phyloP scores from a whole-genome alignment of 805 yeast genomes.

The Candida silvicultrix region DNA sequence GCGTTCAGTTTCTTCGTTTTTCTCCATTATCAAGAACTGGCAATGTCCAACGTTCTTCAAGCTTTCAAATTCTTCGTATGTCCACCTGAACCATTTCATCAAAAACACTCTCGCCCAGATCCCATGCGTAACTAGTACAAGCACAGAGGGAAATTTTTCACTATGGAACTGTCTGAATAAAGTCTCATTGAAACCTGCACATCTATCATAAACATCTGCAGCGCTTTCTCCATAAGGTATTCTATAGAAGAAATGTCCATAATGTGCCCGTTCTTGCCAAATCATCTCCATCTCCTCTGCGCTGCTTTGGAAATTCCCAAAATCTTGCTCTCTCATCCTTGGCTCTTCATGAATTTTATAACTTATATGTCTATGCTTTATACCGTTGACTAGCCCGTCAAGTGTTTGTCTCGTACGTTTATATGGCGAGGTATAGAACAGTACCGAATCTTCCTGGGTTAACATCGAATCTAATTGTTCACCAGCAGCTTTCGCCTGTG shows the following conservation, averaged over 20 bases:
- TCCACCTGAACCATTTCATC: slow-evolving; percentile 95
- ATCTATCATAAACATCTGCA: slow-evolving; percentile 90
- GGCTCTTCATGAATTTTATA: slow-evolving; percentile 79
- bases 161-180: slow-evolving; percentile 71
- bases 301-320: slow-evolving; percentile 84
- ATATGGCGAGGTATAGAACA: slow-evolving; percentile 86
- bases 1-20: slow-evolving; percentile 38
- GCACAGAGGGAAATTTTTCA: slow-evolving; percentile 68
- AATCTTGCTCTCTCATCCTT: slow-evolving; percentile 89
- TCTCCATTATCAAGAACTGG: slow-evolving; percentile 73
- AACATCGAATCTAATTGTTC: slow-evolving; percentile 36
- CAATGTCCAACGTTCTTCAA: slow-evolving; percentile 83
- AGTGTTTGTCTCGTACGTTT: slow-evolving; percentile 80
- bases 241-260: slow-evolving; percentile 84
- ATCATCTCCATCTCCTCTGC: slow-evolving; percentile 72
- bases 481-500: slow-evolving; percentile 60
- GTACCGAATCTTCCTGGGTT: slow-evolving; percentile 46
- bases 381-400: slow-evolving; percentile 56
- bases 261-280: slow-evolving; percentile 79
- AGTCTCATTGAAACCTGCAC: slow-evolving; percentile 86
- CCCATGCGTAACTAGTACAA: slow-evolving; percentile 87
- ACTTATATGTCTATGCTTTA: slow-evolving; percentile 33
- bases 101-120: slow-evolving; percentile 90
- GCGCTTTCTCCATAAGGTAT: slow-evolving; percentile 95
- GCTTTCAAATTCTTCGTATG: slow-evolving; percentile 81